phyloP scores from a whole-genome alignment of 805 yeast genomes.

The Saccharomycopsis vini region DNA sequence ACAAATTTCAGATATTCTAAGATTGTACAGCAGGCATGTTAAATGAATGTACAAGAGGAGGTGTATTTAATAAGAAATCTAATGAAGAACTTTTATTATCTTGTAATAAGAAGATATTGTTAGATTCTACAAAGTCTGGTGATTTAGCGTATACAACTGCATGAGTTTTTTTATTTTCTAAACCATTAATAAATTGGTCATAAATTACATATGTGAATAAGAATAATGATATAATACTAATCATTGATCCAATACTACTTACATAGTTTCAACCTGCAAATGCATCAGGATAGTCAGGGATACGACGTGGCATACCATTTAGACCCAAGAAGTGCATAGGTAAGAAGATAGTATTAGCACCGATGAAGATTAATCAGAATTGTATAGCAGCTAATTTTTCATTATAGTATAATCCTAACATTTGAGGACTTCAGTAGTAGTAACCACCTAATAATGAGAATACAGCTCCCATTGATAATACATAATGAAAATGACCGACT shows the following conservation, averaged over 20 bases:
- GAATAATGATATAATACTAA: slow-evolving; percentile 20
- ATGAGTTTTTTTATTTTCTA: slow-evolving; percentile 20
- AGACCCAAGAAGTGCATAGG: slow-evolving; percentile 18
- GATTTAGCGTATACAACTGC: slow-evolving; percentile 17
- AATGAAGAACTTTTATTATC: slow-evolving; percentile 21
- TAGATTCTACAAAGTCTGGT: slow-evolving; percentile 23
- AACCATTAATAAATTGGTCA: slow-evolving; percentile 23
- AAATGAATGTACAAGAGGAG: slow-evolving; percentile 22
- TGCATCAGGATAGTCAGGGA: slow-evolving; percentile 19
- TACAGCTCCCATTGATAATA: too few species aligned
- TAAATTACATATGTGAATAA: slow-evolving; percentile 21
- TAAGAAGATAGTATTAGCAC: slow-evolving; percentile 17
- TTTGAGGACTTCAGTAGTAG: too few species aligned
- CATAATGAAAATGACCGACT: too few species aligned
- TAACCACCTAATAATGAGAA: too few species aligned
- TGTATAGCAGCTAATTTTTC: too few species aligned
- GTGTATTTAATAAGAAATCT: slow-evolving; percentile 21
- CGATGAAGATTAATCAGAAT: slow-evolving; percentile 13
- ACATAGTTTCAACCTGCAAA: slow-evolving; percentile 16
- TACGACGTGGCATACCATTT: background rate
- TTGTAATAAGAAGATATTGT: slow-evolving; percentile 17
- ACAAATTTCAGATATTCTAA: too few species aligned
- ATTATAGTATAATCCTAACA: too few species aligned
- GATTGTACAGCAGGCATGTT: slow-evolving; percentile 23
- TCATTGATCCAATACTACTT: slow-evolving; percentile 22